phyloP scores from a whole-genome alignment of 2,329 filamentous ascomycete species.

The Colletotrichum musae region DNA sequence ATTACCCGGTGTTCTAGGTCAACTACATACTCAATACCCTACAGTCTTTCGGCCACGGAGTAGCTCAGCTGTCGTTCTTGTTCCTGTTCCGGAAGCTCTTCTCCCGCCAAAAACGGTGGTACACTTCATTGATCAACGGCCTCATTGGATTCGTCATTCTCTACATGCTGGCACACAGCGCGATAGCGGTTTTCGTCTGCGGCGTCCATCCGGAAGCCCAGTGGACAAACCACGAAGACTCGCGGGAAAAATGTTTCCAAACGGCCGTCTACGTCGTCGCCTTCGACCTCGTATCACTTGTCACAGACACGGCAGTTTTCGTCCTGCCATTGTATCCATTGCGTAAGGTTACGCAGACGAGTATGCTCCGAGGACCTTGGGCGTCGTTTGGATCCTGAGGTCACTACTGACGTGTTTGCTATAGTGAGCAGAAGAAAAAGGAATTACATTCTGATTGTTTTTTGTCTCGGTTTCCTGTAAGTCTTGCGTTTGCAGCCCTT shows the following conservation, averaged over 20 bases:
- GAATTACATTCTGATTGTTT: neutral
- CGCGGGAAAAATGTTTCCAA: neutral
- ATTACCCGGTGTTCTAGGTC: neutral
- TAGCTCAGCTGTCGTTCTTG: slow-evolving; percentile 20
- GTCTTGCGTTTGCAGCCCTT: neutral
- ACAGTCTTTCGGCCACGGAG: slow-evolving; percentile 9
- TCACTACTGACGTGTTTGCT: neutral
- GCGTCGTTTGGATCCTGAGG: too few species aligned
- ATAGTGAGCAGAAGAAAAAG: neutral
- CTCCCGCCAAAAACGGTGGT: neutral
- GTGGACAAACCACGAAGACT: slow-evolving; percentile 23
- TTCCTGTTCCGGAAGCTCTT: slow-evolving; percentile 29
- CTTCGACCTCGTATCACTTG: neutral
- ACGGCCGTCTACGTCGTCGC: neutral
- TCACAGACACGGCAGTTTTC: slow-evolving; percentile 4
- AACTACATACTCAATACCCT: slow-evolving; percentile 5
- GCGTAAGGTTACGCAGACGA: slow-evolving; percentile 6
- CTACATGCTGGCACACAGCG: slow-evolving; percentile 6
- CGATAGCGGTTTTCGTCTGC: slow-evolving; percentile 8
- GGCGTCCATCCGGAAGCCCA: slow-evolving; percentile 12
- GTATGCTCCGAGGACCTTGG: neutral
- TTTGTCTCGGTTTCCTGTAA: slow-evolving; percentile 19
- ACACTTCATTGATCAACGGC: slow-evolving; percentile 2
- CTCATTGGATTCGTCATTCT: slow-evolving; percentile 11
- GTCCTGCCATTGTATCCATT: slow-evolving; percentile 21